These are phyloP conservation scores for Candida oleophila DNA, from an alignment of 805 yeast genomes.

Conservation along the genomic window DNA sequence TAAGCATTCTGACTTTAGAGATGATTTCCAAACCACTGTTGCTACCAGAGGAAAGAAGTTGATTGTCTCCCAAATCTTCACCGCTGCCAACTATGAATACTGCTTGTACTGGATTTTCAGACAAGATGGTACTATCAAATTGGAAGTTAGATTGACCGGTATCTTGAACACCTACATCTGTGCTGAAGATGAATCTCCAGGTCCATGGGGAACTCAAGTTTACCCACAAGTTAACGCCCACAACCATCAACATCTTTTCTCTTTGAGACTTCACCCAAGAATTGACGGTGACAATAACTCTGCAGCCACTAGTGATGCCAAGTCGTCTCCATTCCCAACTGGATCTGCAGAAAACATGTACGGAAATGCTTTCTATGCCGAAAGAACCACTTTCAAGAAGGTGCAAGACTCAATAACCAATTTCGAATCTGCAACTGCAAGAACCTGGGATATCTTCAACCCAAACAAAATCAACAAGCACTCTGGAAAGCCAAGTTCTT, in stretches of 20 bases:
- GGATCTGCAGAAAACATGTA: constrained; percentile 72
- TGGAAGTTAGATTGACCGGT: constrained; percentile 80
- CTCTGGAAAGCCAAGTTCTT: constrained; percentile 74
- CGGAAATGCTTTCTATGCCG: constrained; percentile 73
- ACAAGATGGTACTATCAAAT: constrained; percentile 81
- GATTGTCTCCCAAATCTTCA: constrained; percentile 76
- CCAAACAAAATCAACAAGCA: constrained; percentile 64
- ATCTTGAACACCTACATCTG: constrained; percentile 72
- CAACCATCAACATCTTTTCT: constrained; percentile 82
- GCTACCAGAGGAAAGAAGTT: constrained; percentile 75
- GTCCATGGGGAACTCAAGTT: constrained; percentile 79
- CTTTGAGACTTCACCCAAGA: constrained; percentile 77
- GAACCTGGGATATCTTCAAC: constrained; percentile 79
- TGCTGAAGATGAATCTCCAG: constrained; percentile 62
- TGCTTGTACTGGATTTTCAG: constrained; percentile 80
- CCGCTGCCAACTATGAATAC: constrained; percentile 86
- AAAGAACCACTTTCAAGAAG: constrained; percentile 65
- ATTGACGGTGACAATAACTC: constrained; percentile 80
- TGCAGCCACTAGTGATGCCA: constrained; percentile 65
- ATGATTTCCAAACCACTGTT: constrained; percentile 69
- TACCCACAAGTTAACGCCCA: constrained; percentile 82
- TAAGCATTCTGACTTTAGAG: constrained; percentile 85
- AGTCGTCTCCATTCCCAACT: constrained; percentile 53
- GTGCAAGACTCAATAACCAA: constrained; percentile 65
- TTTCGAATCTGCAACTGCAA: constrained; percentile 58